Base-by-base conservation (phyloP, 2,329 filamentous ascomycete species). In the Xylariaceae sp. region DNA sequence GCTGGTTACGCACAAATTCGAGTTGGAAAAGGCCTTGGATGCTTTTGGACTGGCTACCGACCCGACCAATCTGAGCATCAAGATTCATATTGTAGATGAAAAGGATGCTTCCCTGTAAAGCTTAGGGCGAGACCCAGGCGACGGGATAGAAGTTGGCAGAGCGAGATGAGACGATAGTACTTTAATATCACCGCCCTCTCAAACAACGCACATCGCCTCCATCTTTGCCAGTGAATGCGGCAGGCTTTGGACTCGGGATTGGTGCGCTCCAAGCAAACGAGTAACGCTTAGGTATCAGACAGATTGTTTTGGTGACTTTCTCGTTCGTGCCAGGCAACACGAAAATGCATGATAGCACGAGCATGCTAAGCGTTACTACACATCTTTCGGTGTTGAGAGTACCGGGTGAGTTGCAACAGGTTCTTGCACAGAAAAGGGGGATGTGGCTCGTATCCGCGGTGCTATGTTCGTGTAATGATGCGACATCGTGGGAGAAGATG, bases 1-100 rank as follows among this genome's bases (percentile, higher is more conserved):
- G 53, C 72, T 88, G 15, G 80, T 89, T 2, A 84, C 85, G 9
- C 86, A 89, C 69, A 77, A 75, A 0, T 88, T 84, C 62, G 80
- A 82, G 0, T 73, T 89, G 23, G 85, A 88, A 61, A 76, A 82
- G 61, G 84, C 85, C 0, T 65, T 82, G 1, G 82, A 87, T 34
- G 86, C 83, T 0, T 70, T 87, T 59, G 74, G 81, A 37, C 69
- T 82, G 2, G 80, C 75, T 48, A 77, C 80, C 0, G 80, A 86
- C 68, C 63, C 77, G 15, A 75, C 69, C 2, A 80, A 80, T 13
- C 79, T 79, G 0, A 82, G 78, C 61, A 85, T 87, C 65, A 87
- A 86, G 68, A 80, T 86, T 2, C 80, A 85, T 59, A 80, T 87
- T 15, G 74, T 84, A 4, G 83, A 86, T 65, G 75, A 81, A 18